Evolutionary conservation across 495 filamentous ascomycete species (phyloP), one percentile per base, ranked within the genome.

Genomic region (Emericellopsis terricola): DNA sequence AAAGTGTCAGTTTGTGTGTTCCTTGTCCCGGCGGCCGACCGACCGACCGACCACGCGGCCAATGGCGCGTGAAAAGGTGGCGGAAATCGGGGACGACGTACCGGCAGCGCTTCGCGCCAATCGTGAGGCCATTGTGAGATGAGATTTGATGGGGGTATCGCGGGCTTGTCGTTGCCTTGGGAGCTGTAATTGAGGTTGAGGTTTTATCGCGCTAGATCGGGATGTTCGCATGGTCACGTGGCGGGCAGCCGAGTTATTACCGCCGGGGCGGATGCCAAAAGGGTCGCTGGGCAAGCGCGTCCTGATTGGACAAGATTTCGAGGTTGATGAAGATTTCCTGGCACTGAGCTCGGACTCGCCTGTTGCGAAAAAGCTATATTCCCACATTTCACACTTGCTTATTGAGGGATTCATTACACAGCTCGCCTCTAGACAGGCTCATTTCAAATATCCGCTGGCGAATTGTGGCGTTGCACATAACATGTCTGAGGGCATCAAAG

Each of bases 121-220:
- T 66, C 84, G 81, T 57, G 83, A 89, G 68, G 83, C 84, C 86
- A 94, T 94, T 78, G 68, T 76, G 69, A 57, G 55, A 57, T 57
- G 53, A 61, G 58, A 55, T 56, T 55, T 49, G 59, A 59, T 60
- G 47, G 46, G n/a, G 41, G 38, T 37, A 38, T 44, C 40, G 49
- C 38, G 43, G 51, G 38, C 43, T 52, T 47, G 47, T 43, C 41
- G 49, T 51, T 52, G 45, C 39, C 46, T 45, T 26, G 42, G 51
- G 48, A 54, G 54, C 45, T 55, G 46, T 42, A 48, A 43, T 44
- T 19, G 36, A 48, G 51, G 51, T 56, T 65, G 59, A 63, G 59
- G 60, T 62, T 65, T 65, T 65, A 60, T 59, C 54, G 53, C 47
- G 53, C 28, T 38, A 50, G 49, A 19, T 37, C 29, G 29, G 39